phyloP scores from a whole-genome alignment of 208 protist genomes.

The Naegleria gruberi region DNA sequence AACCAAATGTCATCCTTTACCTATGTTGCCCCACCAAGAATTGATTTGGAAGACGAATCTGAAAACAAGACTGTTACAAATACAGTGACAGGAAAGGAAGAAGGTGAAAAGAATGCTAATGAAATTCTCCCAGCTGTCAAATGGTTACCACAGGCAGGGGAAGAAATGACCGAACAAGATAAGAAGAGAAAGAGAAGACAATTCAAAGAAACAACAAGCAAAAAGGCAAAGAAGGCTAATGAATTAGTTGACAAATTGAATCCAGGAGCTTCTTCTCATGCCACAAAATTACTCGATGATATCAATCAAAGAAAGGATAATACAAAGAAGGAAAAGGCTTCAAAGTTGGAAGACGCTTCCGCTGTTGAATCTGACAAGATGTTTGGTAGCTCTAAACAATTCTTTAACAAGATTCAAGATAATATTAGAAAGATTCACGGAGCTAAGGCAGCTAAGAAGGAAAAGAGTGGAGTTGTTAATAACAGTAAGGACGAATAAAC shows the following conservation, averaged over 20 bases:
- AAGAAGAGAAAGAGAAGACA: slow-evolving; percentile 2
- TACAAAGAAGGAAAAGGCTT: background rate
- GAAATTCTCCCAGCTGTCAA: background rate
- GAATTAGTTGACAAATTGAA: background rate
- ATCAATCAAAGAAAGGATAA: background rate
- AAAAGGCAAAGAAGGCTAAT: background rate
- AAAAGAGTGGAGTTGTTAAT: background rate
- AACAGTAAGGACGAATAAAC: too few species aligned
- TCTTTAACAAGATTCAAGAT: slow-evolving; percentile 15
- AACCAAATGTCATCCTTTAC: background rate
- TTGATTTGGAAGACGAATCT: background rate
- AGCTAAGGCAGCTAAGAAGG: background rate
- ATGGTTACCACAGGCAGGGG: background rate
- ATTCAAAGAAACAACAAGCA: background rate
- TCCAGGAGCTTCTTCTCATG: background rate
- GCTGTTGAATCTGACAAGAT: background rate
- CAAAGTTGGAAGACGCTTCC: background rate
- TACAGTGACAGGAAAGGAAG: background rate
- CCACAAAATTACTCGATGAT: background rate
- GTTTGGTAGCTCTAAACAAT: background rate
- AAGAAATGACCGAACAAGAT: background rate
- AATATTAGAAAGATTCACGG: slow-evolving; percentile 5
- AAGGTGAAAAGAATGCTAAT: background rate
- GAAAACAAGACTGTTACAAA: background rate
- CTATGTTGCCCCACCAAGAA: background rate